Evolutionary conservation across 2,329 filamentous ascomycete genomes (phyloP).

Genomic region (Penicillium sp.): DNA sequence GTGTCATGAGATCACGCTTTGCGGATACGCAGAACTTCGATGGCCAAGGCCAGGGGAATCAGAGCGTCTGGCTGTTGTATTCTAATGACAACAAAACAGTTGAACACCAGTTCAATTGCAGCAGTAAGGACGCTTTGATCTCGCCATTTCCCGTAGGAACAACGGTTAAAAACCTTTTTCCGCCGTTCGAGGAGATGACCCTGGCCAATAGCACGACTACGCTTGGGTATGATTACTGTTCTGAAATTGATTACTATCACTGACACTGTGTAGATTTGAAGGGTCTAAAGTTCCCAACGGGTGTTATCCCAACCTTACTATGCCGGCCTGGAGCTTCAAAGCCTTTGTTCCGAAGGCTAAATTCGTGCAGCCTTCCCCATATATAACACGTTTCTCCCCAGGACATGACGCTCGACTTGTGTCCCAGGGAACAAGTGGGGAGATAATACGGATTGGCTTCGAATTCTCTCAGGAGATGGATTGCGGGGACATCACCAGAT

Average conservation of each 20-base stretch:
- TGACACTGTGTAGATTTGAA: conserved; percentile 34
- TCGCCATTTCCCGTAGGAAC: conserved; percentile 56
- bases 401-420: conserved; percentile 62
- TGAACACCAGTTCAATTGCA: conserved; percentile 60
- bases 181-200: conserved; percentile 57
- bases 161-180: conserved; percentile 64
- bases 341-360: conserved; percentile 57
- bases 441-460: conserved; percentile 47
- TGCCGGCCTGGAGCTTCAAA: conserved; percentile 60
- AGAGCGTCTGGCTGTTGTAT: conserved; percentile 47
- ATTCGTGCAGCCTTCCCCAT: conserved; percentile 54
- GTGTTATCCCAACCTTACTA: conserved; percentile 53
- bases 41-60: conserved; percentile 33
- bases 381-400: conserved; percentile 60
- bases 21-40: conserved; percentile 53
- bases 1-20: conserved; percentile 53
- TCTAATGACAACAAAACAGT: conserved; percentile 49
- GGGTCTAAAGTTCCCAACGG: conserved; percentile 53
- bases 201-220: conserved; percentile 48
- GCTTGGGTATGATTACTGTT: conserved; percentile 29
- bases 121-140: conserved; percentile 49
- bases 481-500: conserved; percentile 54
- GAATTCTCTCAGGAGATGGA: conserved; percentile 63
- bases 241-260: not conserved
- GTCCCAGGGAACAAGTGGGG: conserved; percentile 43